phyloP scores from a whole-genome alignment of 2,329 filamentous ascomycete species.

The Huntiella bhutanensis region DNA sequence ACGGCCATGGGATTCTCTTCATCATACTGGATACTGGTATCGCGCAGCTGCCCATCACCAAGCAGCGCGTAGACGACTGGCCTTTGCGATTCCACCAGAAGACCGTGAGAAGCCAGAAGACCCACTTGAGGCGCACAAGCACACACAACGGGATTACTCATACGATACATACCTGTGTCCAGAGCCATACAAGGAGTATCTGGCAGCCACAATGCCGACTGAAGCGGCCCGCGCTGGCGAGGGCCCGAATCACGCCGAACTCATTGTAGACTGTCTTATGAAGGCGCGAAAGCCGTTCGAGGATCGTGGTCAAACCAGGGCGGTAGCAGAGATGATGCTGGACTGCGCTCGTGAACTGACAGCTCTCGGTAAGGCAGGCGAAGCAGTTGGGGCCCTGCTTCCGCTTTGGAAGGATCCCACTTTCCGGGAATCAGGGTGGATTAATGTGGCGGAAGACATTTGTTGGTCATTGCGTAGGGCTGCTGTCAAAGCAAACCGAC shows the following conservation, averaged over 20 bases:
- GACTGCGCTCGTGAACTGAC: conserved; percentile 38
- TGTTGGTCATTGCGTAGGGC: conserved; percentile 41
- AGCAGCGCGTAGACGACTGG: conserved; percentile 31
- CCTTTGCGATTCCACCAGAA: conserved; percentile 38
- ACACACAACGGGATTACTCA: conserved; percentile 29
- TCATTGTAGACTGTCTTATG: conserved; percentile 34
- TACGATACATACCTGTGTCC: conserved; percentile 52
- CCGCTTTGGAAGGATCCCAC: conserved; percentile 38
- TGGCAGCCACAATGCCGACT: no score
- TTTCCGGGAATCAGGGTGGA: conserved; percentile 41
- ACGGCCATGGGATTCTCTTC: conserved; percentile 43
- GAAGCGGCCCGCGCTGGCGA: conserved; percentile 24
- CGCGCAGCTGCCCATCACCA: conserved; percentile 40
- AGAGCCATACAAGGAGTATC: conserved; percentile 38
- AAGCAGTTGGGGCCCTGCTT: conserved; percentile 32
- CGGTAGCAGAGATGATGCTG: conserved; percentile 36
- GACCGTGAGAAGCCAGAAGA: conserved; percentile 32
- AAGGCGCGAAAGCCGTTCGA: conserved; percentile 35
- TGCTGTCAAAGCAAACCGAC: conserved; percentile 31
- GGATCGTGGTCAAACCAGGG: conserved; percentile 31
- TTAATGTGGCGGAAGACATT: conserved; percentile 38
- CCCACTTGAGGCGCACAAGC: conserved; percentile 26
- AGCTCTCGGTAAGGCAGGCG: conserved; percentile 30
- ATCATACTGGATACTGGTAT: conserved; percentile 51
- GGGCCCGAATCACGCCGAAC: conserved; percentile 34